These are phyloP conservation scores for Diaporthe sp. DNA, from an alignment of 2,329 filamentous ascomycete species.

Conservation along the genomic window DNA sequence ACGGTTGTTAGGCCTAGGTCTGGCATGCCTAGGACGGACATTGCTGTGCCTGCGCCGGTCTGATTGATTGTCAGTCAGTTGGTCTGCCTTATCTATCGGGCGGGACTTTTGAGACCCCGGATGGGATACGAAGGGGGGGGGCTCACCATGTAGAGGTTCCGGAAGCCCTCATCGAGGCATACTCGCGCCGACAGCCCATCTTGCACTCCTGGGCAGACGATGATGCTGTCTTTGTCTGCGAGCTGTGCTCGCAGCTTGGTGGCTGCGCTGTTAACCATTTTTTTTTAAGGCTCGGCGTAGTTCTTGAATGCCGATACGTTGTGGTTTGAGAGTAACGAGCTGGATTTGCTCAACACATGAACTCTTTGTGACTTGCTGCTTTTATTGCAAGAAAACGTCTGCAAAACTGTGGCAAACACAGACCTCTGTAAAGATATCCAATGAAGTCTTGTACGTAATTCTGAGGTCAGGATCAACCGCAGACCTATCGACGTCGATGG, in stretches of 20 bases:
- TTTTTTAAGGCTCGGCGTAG: slow-evolving; percentile 33
- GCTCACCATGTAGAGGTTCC: slow-evolving; percentile 74
- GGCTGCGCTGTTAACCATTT: slow-evolving; percentile 39
- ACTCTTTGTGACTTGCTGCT: accelerated
- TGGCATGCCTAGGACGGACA: slow-evolving; percentile 68
- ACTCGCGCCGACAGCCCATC: slow-evolving; percentile 75
- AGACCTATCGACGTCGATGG: not conserved
- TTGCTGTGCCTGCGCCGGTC: slow-evolving; percentile 71
- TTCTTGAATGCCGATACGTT: not conserved
- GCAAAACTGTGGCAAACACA: not conserved
- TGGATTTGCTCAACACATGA: not conserved
- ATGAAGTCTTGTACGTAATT: not conserved
- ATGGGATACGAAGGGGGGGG: not conserved
- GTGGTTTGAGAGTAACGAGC: not conserved
- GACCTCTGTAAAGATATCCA: not conserved
- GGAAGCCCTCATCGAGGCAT: slow-evolving; percentile 70
- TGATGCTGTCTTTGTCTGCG: slow-evolving; percentile 49
- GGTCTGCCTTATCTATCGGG: not conserved
- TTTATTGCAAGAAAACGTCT: not conserved
- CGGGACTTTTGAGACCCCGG: not conserved
- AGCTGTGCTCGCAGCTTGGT: slow-evolving; percentile 53
- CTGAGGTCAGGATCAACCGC: slow-evolving; percentile 9
- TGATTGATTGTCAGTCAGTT: slow-evolving; percentile 40
- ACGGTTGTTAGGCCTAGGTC: slow-evolving; percentile 71
- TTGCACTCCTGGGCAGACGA: slow-evolving; percentile 74